These are phyloP conservation scores for Glycine latifolia DNA, from an alignment of 306 rosid species.

Conservation along the genomic window DNA sequence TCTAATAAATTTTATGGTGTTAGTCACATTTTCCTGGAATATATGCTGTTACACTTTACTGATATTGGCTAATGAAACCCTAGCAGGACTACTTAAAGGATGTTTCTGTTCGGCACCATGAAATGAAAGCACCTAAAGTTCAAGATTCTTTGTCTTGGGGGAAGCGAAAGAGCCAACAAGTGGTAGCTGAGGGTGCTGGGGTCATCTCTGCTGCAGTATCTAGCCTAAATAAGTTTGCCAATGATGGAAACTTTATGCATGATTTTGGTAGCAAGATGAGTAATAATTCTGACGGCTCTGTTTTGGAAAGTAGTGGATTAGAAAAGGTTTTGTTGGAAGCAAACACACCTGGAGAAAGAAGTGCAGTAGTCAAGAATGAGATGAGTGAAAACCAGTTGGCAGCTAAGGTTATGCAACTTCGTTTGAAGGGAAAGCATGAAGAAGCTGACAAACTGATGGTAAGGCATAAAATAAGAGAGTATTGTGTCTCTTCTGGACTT, in stretches of 20 bases:
- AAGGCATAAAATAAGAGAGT: slow-evolving; percentile 40
- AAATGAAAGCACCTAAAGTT: slow-evolving; percentile 82
- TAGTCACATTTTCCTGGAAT: slow-evolving; percentile 7
- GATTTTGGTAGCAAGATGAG: slow-evolving; percentile 51
- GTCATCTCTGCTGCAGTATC: slow-evolving; percentile 76
- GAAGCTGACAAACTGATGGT: slow-evolving; percentile 90
- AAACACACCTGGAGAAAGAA: slow-evolving; percentile 49
- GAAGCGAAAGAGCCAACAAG: slow-evolving; percentile 58
- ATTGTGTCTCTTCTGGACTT: not conserved
- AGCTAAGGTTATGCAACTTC: slow-evolving; percentile 95
- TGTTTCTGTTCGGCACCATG: slow-evolving; percentile 58
- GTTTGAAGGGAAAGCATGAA: slow-evolving; percentile 87
- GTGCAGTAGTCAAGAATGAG: slow-evolving; percentile 50
- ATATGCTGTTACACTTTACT: slow-evolving; percentile 16
- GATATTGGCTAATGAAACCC: slow-evolving; percentile 37
- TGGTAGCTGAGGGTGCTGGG: slow-evolving; percentile 58
- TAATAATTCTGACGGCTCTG: slow-evolving; percentile 50
- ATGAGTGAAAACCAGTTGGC: slow-evolving; percentile 92
- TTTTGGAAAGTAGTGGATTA: slow-evolving; percentile 48
- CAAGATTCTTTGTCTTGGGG: slow-evolving; percentile 84
- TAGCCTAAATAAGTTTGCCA: slow-evolving; percentile 72
- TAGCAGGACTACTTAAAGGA: slow-evolving; percentile 67
- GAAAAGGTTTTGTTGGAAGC: slow-evolving; percentile 47
- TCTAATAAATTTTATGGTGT: slow-evolving; percentile 36
- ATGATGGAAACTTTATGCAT: slow-evolving; percentile 77